Conservation (phyloP, 495 filamentous ascomycete species). For the Tuber calosporum region DNA sequence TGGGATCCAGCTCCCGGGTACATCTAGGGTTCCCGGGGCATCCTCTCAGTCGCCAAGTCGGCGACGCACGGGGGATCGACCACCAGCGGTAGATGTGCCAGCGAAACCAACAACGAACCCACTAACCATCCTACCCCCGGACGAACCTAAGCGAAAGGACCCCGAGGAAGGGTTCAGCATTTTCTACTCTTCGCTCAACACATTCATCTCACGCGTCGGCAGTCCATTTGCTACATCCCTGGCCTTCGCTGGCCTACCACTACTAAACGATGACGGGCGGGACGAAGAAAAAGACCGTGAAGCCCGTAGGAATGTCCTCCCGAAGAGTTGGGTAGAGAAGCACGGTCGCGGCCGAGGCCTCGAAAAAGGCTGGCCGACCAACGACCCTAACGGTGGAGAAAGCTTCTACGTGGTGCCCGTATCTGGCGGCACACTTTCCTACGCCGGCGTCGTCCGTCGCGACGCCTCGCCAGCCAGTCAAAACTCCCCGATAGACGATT, state of each 20-base stretch:
- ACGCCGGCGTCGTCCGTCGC: slow-evolving; percentile 66
- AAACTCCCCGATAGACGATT: slow-evolving; percentile 17
- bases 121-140: slow-evolving; percentile 32
- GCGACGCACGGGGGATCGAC: slow-evolving; percentile 27
- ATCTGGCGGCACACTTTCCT: slow-evolving; percentile 78
- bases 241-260: slow-evolving; percentile 82
- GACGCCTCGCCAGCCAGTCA: slow-evolving; percentile 16
- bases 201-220: slow-evolving; percentile 57
- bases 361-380: slow-evolving; percentile 45
- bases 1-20: slow-evolving; percentile 66
- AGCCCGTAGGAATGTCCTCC: slow-evolving; percentile 30
- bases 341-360: slow-evolving; percentile 46
- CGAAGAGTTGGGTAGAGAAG: slow-evolving; percentile 42
- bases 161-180: slow-evolving; percentile 74
- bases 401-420: slow-evolving; percentile 88
- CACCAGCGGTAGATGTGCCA: slow-evolving; percentile 20
- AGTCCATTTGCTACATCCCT: slow-evolving; percentile 72
- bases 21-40: slow-evolving; percentile 59
- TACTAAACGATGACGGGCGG: slow-evolving; percentile 43
- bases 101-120: slow-evolving; percentile 24
- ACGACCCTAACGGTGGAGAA: slow-evolving; percentile 38
- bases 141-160: slow-evolving; percentile 33
- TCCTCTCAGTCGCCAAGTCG: slow-evolving; percentile 46
- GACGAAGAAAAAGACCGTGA: slow-evolving; percentile 17
- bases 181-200: slow-evolving; percentile 85